These are phyloP conservation scores for Rhizomucor pusillus DNA, from an alignment of 371 early-diverging fungal species.

Conservation along the genomic window DNA sequence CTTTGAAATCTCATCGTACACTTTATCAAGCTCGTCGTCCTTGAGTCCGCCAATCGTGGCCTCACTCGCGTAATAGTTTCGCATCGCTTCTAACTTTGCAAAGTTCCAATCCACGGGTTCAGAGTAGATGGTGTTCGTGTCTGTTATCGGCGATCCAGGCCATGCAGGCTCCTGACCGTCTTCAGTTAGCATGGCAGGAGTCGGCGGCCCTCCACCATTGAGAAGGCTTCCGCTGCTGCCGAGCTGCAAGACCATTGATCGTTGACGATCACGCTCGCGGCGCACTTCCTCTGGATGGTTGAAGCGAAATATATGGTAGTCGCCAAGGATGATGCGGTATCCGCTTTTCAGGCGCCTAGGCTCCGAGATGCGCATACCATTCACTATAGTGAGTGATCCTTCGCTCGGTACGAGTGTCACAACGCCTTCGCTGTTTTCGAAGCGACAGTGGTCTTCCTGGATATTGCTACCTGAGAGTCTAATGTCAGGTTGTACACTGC, in stretches of 20 bases:
- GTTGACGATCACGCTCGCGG: slow-evolving; percentile 59
- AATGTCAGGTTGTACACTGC: slow-evolving; percentile 57
- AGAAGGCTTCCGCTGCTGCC: slow-evolving; percentile 1
- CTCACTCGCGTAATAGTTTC: slow-evolving; percentile 47
- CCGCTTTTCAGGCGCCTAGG: slow-evolving; percentile 69
- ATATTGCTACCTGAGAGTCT: slow-evolving; percentile 72
- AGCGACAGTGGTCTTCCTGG: slow-evolving; percentile 69
- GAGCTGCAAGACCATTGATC: slow-evolving; percentile 14
- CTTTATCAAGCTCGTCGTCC: slow-evolving; percentile 59
- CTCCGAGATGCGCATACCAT: slow-evolving; percentile 65
- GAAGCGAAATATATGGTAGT: slow-evolving; percentile 80
- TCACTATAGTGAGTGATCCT: slow-evolving; percentile 71
- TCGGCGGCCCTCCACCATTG: slow-evolving; percentile 53
- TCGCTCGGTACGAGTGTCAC: slow-evolving; percentile 66
- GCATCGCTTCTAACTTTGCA: slow-evolving; percentile 69
- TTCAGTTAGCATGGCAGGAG: slow-evolving; percentile 44
- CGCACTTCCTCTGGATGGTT: slow-evolving; percentile 86
- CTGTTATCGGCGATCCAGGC: slow-evolving; percentile 7
- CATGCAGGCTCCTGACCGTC: slow-evolving; percentile 4
- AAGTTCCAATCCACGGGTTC: slow-evolving; percentile 78
- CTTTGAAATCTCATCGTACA: slow-evolving; percentile 57
- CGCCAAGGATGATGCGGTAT: slow-evolving; percentile 82
- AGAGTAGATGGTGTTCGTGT: slow-evolving; percentile 26
- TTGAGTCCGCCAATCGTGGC: slow-evolving; percentile 47
- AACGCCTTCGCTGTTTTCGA: slow-evolving; percentile 63